Evolutionary conservation across 164 flowering plant species (phyloP).

Genomic region (Vitis labrusca): DNA sequence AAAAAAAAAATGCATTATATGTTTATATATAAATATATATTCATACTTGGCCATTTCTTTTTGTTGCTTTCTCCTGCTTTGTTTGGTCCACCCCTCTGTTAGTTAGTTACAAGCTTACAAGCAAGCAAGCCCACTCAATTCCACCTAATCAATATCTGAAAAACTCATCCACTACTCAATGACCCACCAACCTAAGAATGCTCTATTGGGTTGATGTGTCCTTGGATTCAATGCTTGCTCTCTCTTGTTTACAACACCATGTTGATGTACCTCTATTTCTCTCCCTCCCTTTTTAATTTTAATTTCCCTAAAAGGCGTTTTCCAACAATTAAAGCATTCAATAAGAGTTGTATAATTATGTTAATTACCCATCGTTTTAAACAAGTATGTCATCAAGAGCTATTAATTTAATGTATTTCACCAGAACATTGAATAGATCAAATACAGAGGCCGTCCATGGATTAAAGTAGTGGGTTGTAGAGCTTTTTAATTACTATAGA

Average conservation of each 20-base stretch:
- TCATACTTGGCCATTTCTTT: slow-evolving; percentile 1
- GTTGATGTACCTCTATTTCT: neutral
- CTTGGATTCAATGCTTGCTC: neutral
- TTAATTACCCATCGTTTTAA: no score
- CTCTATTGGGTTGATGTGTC: slow-evolving; percentile 1
- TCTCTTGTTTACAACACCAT: neutral
- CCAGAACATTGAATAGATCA: no score
- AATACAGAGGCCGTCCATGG: no score
- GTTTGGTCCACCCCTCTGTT: slow-evolving; percentile 16
- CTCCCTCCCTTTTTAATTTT: neutral
- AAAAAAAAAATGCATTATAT: neutral
- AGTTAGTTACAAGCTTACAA: slow-evolving; percentile 6
- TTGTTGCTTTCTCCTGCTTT: slow-evolving; percentile 16
- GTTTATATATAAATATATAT: neutral
- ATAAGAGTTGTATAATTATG: no score
- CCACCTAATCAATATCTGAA: slow-evolving; percentile 13
- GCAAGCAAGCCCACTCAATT: slow-evolving; percentile 7
- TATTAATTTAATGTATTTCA: no score
- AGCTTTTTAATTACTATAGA: no score
- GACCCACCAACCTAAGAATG: slow-evolving; percentile 3
- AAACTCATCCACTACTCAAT: slow-evolving; percentile 2
- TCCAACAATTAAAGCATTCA: no score
- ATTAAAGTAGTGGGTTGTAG: no score
- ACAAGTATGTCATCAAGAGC: no score
- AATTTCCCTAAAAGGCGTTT: neutral